Base-by-base conservation (phyloP, 805 yeast species). In the Saccharomycopsis microspora region DNA sequence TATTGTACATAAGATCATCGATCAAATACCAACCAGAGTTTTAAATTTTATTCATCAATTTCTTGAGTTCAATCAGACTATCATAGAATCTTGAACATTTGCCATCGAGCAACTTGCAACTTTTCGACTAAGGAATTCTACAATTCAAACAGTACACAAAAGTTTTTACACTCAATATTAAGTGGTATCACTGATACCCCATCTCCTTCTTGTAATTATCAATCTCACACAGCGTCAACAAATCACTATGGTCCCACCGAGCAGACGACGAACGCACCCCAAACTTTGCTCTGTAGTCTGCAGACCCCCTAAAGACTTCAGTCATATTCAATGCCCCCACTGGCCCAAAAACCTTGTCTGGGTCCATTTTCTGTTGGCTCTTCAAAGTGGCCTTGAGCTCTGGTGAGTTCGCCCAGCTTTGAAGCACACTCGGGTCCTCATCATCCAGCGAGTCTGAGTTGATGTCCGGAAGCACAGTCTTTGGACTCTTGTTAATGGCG, bases 341-440 rank as follows among this genome's bases (percentile, higher is more conserved):
- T 5, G 84, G 81, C 0, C 95, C 95, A 64, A 87, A 85, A 1
- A 86, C 74, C 19, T 69, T 60, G 52, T 71, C 77, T 0, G 93
- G 89, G 57, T 86, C 81, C 51, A 81, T 64, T 44, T 51, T 61
- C 57, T 78, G 82, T 50, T 71, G 74, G 28, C 62, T 57, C 29
- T 63, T 53, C 37, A 79, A 62, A 35, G 70, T 65, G 32, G 67
- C 65, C 40, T 70, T 68, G 45, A 80, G 60, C 49, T 71, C 74
- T 4, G 84, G 81, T 1, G 82, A 71, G 48, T 70, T 66, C 3
- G 85, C 85, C 86, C 86, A 80, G 39, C 72, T 72, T 39, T 71
- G 71, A 40, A 78, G 61, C 10, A 71, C 67, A 35, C 67, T 65
- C 10, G 72, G 71, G 11, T 67, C 68, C 9, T 69, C 77, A 43